These are phyloP conservation scores for Camellia japonica DNA, from an alignment of 148 eudicot genomes.

Conservation along the genomic window DNA sequence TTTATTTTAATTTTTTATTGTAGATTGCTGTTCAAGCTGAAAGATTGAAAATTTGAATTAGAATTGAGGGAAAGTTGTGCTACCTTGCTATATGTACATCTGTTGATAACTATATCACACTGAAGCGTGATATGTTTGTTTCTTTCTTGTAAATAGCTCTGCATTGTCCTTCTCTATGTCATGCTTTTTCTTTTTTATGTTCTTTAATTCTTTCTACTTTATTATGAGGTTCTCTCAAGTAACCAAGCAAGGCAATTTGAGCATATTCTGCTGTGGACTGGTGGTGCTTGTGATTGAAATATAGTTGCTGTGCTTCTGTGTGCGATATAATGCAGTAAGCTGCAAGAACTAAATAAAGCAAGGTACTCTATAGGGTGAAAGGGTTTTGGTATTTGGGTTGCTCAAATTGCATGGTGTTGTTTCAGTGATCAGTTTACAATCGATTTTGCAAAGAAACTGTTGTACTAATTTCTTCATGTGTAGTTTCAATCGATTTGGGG, in stretches of 20 bases:
- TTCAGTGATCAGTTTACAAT: too few relatives aligned
- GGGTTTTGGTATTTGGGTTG: too few relatives aligned
- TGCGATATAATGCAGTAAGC: not conserved
- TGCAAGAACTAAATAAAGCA: not conserved
- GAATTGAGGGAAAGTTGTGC: not conserved
- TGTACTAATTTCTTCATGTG: not conserved
- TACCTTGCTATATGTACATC: not conserved
- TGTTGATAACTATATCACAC: too few relatives aligned
- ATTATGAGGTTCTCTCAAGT: not conserved
- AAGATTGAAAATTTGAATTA: not conserved
- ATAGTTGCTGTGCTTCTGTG: not conserved
- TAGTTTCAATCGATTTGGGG: not conserved
- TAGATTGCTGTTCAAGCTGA: constrained; percentile 3
- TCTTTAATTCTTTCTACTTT: not conserved
- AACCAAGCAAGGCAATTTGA: not conserved
- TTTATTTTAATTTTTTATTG: not conserved
- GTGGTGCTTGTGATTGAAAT: not conserved
- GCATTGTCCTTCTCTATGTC: not conserved
- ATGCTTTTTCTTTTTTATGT: not conserved
- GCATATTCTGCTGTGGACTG: not conserved
- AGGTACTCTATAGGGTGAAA: too few relatives aligned
- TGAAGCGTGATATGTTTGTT: too few relatives aligned
- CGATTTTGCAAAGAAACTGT: too few relatives aligned
- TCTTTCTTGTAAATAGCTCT: not conserved
- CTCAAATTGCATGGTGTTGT: not conserved